Percentiles rank a stretch among this genome's conserved stretches.
Evolutionary conservation across 805 yeast genomes (phyloP).

Genomic region (Cyberlindnera maclurae): DNA sequence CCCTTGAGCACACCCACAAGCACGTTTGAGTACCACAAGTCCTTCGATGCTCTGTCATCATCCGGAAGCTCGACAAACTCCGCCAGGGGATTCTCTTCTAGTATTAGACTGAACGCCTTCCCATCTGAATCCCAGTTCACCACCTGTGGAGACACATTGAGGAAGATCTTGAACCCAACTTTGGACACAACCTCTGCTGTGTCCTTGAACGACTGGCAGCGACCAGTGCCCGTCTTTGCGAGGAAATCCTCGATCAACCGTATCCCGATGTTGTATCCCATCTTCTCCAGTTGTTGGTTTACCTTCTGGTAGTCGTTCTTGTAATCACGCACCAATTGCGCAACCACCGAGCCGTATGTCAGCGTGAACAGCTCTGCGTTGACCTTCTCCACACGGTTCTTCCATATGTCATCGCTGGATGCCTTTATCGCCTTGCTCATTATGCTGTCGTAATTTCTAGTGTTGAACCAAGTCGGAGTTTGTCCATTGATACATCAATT

Average conservation of each 20-base stretch:
- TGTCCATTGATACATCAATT: too few species aligned
- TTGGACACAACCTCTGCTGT: constrained; percentile 83
- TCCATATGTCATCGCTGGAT: constrained; percentile 89
- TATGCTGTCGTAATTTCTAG: background rate
- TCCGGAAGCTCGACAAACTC: constrained; percentile 93
- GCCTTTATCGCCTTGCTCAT: constrained; percentile 37
- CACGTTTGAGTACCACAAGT: constrained; percentile 89
- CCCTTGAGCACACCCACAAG: constrained; percentile 88
- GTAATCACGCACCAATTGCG: constrained; percentile 83
- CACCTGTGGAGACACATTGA: constrained; percentile 72
- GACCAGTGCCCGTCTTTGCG: constrained; percentile 76
- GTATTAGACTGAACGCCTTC: constrained; percentile 62
- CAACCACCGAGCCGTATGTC: constrained; percentile 90
- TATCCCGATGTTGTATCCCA: constrained; percentile 95
- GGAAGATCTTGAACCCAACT: constrained; percentile 84
- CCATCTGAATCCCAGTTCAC: constrained; percentile 73
- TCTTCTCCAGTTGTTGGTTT: constrained; percentile 74
- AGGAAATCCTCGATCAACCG: constrained; percentile 88
- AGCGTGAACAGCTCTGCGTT: constrained; percentile 91
- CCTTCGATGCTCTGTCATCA: constrained; percentile 60
- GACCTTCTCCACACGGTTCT: constrained; percentile 76
- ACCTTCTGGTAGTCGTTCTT: constrained; percentile 70
- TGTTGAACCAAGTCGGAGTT: background rate
- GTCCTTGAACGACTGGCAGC: constrained; percentile 74
- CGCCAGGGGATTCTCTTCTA: constrained; percentile 84